Conservation (phyloP, 108 stramenopile species). For the Cyclotella distinguenda region DNA sequence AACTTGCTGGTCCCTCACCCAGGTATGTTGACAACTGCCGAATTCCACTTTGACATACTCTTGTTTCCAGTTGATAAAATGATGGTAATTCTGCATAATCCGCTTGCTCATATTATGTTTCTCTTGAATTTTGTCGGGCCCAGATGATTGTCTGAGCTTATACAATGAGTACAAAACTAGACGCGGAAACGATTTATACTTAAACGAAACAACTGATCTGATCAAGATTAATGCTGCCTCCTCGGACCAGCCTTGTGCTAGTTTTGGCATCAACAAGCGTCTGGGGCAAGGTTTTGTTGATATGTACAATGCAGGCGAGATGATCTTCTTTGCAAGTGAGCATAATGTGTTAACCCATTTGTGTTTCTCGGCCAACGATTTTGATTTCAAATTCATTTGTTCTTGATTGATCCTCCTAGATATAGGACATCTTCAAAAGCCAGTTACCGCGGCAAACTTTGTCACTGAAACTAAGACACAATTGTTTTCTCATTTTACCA, state of each 20-base stretch:
- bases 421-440: conserved; percentile 14
- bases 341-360: neutral
- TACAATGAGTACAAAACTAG: conserved; percentile 21
- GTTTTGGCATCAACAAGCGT: conserved; percentile 48
- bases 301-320: conserved; percentile 44
- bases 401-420: neutral
- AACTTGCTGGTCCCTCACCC: conserved; percentile 37
- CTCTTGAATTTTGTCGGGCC: neutral
- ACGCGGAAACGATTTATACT: conserved; percentile 3
- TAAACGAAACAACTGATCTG: too few relatives aligned
- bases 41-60: too few relatives aligned
- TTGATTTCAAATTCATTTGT: neutral
- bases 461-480: conserved; percentile 27
- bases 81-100: too few relatives aligned
- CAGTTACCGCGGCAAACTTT: conserved; percentile 15
- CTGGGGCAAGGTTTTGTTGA: conserved; percentile 9
- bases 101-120: neutral
- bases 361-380: too few relatives aligned
- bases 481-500: conserved; percentile 28
- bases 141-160: conserved; percentile 9
- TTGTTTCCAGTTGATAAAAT: too few relatives aligned
- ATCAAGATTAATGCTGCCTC: conserved; percentile 31
- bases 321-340: conserved; percentile 26
- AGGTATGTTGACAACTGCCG: too few relatives aligned
- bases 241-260: conserved; percentile 43